phyloP scores from a whole-genome alignment of 1,284 basidiomycete species.

The Microbotryum silenes-acaulis region DNA sequence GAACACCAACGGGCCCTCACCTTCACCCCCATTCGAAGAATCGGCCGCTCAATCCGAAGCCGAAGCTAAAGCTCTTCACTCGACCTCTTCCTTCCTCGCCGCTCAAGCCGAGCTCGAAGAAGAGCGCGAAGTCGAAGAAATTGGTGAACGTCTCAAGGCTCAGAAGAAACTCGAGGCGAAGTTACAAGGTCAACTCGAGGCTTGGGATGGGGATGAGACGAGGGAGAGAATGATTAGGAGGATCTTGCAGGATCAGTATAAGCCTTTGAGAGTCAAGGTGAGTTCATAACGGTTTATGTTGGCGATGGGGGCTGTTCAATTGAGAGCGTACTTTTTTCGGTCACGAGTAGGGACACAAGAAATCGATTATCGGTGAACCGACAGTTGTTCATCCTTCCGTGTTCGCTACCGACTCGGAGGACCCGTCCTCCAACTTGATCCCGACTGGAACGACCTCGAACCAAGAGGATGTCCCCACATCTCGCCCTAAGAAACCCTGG shows the following conservation, averaged over 20 bases:
- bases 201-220: constrained; percentile 27
- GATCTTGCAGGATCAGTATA: constrained; percentile 27
- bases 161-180: not conserved
- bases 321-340: too few relatives aligned
- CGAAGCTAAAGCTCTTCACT: not conserved
- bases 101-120: constrained; percentile 11
- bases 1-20: too few relatives aligned
- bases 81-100: constrained; percentile 9
- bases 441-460: not conserved
- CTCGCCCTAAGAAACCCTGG: constrained; percentile 14
- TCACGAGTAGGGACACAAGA: constrained; percentile 10
- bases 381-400: constrained; percentile 9
- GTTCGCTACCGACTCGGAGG: constrained; percentile 2
- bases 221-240: constrained; percentile 17
- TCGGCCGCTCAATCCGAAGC: too few relatives aligned
- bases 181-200: constrained; percentile 8
- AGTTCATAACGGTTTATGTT: not conserved
- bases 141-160: not conserved
- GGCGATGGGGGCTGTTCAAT: too few relatives aligned
- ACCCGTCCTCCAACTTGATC: not conserved
- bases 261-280: constrained; percentile 27
- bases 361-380: constrained; percentile 15
- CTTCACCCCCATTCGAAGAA: too few relatives aligned
- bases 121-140: too few relatives aligned
- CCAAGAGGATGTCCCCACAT: not conserved